Percentiles rank a stretch among this genome's conserved stretches.
phyloP scores from a whole-genome alignment of 2,329 filamentous ascomycete species.

The Hypoxylon sp. region DNA sequence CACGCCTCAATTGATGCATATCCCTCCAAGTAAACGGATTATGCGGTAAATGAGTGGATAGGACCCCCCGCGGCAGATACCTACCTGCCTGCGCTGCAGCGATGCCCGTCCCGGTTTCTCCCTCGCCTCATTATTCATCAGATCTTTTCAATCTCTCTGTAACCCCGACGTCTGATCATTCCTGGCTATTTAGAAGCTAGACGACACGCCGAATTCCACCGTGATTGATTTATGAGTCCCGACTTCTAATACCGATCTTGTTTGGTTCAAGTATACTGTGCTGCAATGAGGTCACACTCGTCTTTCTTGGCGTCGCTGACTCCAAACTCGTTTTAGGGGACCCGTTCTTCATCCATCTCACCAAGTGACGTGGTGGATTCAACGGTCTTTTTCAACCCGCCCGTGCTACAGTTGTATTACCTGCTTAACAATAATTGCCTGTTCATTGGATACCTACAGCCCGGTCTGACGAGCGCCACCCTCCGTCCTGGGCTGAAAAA shows the following conservation, averaged over 20 bases:
- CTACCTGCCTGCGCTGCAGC: too few relatives aligned
- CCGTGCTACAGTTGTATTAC: background rate
- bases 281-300: background rate
- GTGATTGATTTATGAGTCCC: slow-evolving; percentile 1
- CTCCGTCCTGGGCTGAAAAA: background rate
- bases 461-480: slow-evolving; percentile 21
- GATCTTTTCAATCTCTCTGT: background rate
- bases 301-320: slow-evolving; percentile 4
- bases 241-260: background rate
- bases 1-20: slow-evolving; percentile 37
- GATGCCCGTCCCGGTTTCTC: slow-evolving; percentile 24
- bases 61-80: too few relatives aligned
- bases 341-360: background rate
- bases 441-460: slow-evolving; percentile 31
- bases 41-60: background rate
- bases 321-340: background rate
- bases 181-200: background rate
- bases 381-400: too few relatives aligned
- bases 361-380: slow-evolving; percentile 7
- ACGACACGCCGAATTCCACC: background rate
- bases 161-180: slow-evolving; percentile 6
- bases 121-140: slow-evolving; percentile 11
- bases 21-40: background rate
- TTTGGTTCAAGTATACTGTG: background rate
- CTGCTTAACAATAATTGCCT: slow-evolving; percentile 24